A percentile compares a stretch with the other conserved stretches of the same genome.
These are phyloP conservation scores for Herpotrichia juniperi DNA, from an alignment of 2,329 filamentous ascomycete species.

Conservation along the genomic window DNA sequence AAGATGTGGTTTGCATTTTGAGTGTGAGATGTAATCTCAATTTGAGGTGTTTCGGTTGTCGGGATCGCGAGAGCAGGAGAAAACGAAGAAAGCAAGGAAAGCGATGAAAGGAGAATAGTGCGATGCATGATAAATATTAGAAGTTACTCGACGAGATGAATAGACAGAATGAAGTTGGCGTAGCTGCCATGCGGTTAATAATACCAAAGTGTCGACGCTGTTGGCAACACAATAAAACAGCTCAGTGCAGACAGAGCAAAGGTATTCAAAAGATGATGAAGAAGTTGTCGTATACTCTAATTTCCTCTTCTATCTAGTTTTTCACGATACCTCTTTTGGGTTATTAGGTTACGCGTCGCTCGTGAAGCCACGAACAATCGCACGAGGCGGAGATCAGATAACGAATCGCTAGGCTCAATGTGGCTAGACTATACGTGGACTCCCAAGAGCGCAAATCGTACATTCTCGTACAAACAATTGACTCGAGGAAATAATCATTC, in stretches of 20 bases:
- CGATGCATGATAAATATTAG: conserved; percentile 17
- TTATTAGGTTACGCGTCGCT: conserved; percentile 13
- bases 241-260: not conserved
- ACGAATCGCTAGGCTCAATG: not conserved
- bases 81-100: conserved; percentile 6
- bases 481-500: not conserved
- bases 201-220: conserved; percentile 40
- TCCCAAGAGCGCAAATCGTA: not conserved
- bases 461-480: not conserved
- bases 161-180: conserved; percentile 19
- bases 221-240: not conserved
- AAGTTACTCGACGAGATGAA: conserved; percentile 12
- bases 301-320: not conserved
- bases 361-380: not conserved
- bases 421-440: not conserved
- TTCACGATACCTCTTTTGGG: conserved; percentile 16
- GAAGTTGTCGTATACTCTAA: not conserved
- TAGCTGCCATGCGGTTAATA: conserved; percentile 31
- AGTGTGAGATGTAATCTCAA: not conserved
- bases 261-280: not conserved
- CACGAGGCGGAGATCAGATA: not conserved
- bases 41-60: not conserved
- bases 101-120: conserved; percentile 5
- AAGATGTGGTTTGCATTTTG: conserved; percentile 70
- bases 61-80: conserved; percentile 4